Percentiles rank a stretch among this genome's conserved stretches.
phyloP scores from a whole-genome alignment of 352 stramenopile species.

The Pythium chondricola region DNA sequence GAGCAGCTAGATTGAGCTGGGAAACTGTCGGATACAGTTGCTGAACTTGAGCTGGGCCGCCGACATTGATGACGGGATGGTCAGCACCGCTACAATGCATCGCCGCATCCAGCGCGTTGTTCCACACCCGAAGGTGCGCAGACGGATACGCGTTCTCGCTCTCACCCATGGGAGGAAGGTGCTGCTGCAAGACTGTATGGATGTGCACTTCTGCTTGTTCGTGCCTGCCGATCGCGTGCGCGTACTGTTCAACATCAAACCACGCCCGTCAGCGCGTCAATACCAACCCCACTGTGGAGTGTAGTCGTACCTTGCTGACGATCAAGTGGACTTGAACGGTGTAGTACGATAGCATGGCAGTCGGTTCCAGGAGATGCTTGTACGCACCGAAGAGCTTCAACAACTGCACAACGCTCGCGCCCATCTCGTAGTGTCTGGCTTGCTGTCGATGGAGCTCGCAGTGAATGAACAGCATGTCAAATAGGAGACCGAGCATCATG shows the following conservation, averaged over 20 bases:
- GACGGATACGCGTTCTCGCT: slow-evolving; percentile 37
- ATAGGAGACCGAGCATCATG: slow-evolving; percentile 49
- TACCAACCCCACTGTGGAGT: too few species aligned
- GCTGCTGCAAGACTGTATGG: slow-evolving; percentile 41
- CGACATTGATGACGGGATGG: slow-evolving; percentile 9
- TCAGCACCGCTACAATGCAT: slow-evolving; percentile 39
- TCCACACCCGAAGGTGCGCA: slow-evolving; percentile 42
- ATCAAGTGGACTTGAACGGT: slow-evolving; percentile 47
- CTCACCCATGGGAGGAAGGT: slow-evolving; percentile 28
- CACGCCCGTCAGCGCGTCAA: background rate
- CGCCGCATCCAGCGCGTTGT: slow-evolving; percentile 47
- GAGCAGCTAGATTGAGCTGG: slow-evolving; percentile 45
- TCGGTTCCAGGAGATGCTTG: slow-evolving; percentile 38
- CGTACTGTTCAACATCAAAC: slow-evolving; percentile 31
- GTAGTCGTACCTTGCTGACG: slow-evolving; percentile 62
- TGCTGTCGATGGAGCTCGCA: slow-evolving; percentile 52
- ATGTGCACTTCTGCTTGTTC: slow-evolving; percentile 50
- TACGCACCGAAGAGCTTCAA: slow-evolving; percentile 45
- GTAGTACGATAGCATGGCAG: slow-evolving; percentile 43
- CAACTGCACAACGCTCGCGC: slow-evolving; percentile 46
- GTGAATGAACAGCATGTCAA: slow-evolving; percentile 65
- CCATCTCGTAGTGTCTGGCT: slow-evolving; percentile 63
- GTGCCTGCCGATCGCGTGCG: slow-evolving; percentile 40
- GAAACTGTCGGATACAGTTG: slow-evolving; percentile 43
- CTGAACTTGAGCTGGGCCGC: slow-evolving; percentile 14